Base-by-base conservation (phyloP, 768 basidiomycete genomes). In the Rubroboletus satanas region DNA sequence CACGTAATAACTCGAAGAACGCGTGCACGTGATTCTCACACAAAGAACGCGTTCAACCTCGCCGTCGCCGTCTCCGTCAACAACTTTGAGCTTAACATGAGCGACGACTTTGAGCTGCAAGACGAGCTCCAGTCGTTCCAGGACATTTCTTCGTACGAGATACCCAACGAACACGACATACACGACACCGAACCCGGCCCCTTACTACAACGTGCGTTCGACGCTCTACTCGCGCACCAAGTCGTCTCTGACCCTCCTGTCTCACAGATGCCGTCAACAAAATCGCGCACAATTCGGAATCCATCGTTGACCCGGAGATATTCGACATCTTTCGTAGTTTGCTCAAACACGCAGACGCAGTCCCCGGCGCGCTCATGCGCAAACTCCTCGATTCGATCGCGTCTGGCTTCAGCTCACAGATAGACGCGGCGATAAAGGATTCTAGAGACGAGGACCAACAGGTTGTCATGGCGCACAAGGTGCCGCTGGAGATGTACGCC, bases 361-460 rank as follows among this genome's bases (percentile, higher is more conserved):
- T 93, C 7, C 79, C 82, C 5, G 83, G 83, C 23, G 62, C 78
- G 0, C 74, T 85, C 45, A 87, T 96, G 82, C 85, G 74, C 74
- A 96, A 97, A 68, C 75, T 96, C 0, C 79, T 98, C 44, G 96
- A 98, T 72, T 87, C 90, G 4, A 79, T 97, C 52, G 74, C 83
- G 1, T 95, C 93, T 0, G 88, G 84, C 0, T 80, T 93, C 51
- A 78, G 78, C 43, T 71, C 83, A 2, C 85, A 93, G 69, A 75
- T 93, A 42, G 93, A 95, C 18, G 76, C 81, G 21, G 84, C 90
- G 4, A 64, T 79, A 31, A 80, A 79, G 49, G 90, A 93, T 59
- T 71, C 90, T 26, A 85, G 89, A 9, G 74, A 80, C 7, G 90
- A 87, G 28, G 82, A 87, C 46, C 80, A 84, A 54, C 77, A 87